Evolutionary conservation across 2,329 filamentous ascomycete genomes (phyloP).

Genomic region (Aspergillus tubingensis): DNA sequence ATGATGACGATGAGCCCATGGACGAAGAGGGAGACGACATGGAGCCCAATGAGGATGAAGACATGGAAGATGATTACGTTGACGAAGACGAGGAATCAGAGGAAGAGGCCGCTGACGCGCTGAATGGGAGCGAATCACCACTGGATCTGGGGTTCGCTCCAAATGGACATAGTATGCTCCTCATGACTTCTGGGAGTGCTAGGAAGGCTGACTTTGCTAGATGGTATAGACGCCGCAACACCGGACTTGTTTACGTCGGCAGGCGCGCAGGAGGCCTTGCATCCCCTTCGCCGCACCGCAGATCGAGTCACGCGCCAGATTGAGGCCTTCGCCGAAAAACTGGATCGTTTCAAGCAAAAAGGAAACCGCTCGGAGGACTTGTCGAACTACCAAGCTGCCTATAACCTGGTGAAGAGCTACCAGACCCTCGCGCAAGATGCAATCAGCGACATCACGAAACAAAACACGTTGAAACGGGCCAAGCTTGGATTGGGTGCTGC

Average conservation of each 20-base stretch:
- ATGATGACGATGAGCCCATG: slow-evolving; percentile 33
- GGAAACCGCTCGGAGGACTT: slow-evolving; percentile 53
- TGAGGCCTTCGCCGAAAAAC: slow-evolving; percentile 78
- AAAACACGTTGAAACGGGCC: slow-evolving; percentile 43
- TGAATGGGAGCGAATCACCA: slow-evolving; percentile 31
- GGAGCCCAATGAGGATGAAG: slow-evolving; percentile 28
- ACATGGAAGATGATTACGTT: slow-evolving; percentile 32
- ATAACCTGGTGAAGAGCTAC: slow-evolving; percentile 68
- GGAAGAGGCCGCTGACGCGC: slow-evolving; percentile 28
- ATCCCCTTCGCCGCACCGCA: slow-evolving; percentile 64
- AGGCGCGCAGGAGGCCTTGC: slow-evolving; percentile 55
- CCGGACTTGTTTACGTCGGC: slow-evolving; percentile 47
- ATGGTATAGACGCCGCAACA: slow-evolving; percentile 23
- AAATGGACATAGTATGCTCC: slow-evolving; percentile 23
- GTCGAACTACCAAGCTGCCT: slow-evolving; percentile 63
- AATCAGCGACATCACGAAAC: slow-evolving; percentile 46
- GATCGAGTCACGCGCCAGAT: slow-evolving; percentile 77
- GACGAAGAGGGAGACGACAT: slow-evolving; percentile 12
- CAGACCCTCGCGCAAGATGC: slow-evolving; percentile 56
- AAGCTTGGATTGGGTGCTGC: slow-evolving; percentile 34
- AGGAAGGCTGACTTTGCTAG: slow-evolving; percentile 18
- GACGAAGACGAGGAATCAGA: slow-evolving; percentile 29
- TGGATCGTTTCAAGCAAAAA: slow-evolving; percentile 71
- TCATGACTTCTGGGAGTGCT: neutral
- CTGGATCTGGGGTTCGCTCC: slow-evolving; percentile 16